Evolutionary conservation across 495 filamentous ascomycete genomes (phyloP).

Genomic region (Aspergillus indologenus): DNA sequence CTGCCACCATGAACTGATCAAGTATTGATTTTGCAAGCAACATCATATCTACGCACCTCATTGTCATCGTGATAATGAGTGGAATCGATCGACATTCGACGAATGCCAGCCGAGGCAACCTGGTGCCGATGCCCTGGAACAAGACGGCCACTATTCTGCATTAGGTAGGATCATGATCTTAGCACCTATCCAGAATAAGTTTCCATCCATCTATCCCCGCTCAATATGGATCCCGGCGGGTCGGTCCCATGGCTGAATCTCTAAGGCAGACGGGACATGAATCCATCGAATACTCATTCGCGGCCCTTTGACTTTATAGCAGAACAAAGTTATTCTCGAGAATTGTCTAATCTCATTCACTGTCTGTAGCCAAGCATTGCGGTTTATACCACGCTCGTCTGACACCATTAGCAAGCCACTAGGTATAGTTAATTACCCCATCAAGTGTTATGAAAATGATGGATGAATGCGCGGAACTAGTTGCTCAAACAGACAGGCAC

Average conservation of each 20-base stretch:
- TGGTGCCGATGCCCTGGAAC: neutral
- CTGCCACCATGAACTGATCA: no score
- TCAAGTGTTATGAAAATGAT: no score
- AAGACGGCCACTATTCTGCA: neutral
- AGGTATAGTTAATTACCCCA: no score
- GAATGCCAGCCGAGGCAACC: neutral
- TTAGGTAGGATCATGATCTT: neutral
- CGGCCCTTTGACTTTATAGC: neutral
- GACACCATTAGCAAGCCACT: no score
- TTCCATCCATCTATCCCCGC: neutral
- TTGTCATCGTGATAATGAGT: neutral
- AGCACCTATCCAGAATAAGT: no score
- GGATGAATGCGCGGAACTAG: no score
- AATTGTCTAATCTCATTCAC: no score
- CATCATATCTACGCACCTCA: neutral
- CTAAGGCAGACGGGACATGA: neutral
- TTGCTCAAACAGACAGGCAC: no score
- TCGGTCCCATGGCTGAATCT: neutral
- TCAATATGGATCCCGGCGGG: neutral
- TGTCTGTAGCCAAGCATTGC: no score
- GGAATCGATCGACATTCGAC: neutral
- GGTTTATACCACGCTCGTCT: no score
- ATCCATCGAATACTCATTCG: no score
- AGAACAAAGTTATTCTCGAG: no score
- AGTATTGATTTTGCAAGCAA: neutral